Conservation (phyloP, 192 early-diverging fungal genomes). For the Diversispora epigaea region DNA sequence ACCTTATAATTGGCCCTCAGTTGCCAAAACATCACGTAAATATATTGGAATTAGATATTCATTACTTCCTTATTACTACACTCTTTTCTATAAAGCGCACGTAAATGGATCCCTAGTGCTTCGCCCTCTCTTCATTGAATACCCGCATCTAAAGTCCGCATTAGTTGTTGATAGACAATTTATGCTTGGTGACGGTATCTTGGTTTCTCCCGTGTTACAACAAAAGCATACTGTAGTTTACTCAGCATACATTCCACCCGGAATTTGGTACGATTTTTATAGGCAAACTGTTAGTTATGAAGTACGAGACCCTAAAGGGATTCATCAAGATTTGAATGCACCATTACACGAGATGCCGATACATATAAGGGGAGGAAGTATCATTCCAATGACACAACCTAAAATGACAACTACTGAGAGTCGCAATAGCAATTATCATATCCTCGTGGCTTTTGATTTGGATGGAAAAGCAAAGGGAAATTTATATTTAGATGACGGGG, state of each 20-base stretch:
- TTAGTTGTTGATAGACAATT: slow-evolving; percentile 58
- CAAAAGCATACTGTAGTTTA: slow-evolving; percentile 47
- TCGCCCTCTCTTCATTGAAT: slow-evolving; percentile 59
- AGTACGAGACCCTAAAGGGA: slow-evolving; percentile 3
- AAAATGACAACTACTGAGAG: slow-evolving; percentile 51
- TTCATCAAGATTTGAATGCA: slow-evolving; percentile 14
- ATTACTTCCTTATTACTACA: slow-evolving; percentile 65
- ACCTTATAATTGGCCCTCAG: slow-evolving; percentile 60
- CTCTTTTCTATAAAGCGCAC: slow-evolving; percentile 50
- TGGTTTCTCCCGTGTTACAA: slow-evolving; percentile 60
- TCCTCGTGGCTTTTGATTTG: slow-evolving; percentile 57
- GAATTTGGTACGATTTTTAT: slow-evolving; percentile 66
- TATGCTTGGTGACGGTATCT: slow-evolving; percentile 54
- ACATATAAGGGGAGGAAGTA: slow-evolving; percentile 58
- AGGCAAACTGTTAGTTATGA: slow-evolving; percentile 3
- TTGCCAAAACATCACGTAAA: slow-evolving; percentile 54
- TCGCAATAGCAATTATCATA: slow-evolving; percentile 41
- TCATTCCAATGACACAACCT: slow-evolving; percentile 58
- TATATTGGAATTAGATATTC: slow-evolving; percentile 61
- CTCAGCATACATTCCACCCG: slow-evolving; percentile 58
- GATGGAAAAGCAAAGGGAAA: slow-evolving; percentile 47
- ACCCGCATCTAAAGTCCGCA: slow-evolving; percentile 34
- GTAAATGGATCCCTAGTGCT: slow-evolving; percentile 53
- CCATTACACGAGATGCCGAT: slow-evolving; percentile 58
- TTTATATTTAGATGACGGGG: slow-evolving; percentile 65